These are phyloP conservation scores for Triticum monococcum DNA, from an alignment of 176 grass and related monocot species.

Conservation along the genomic window DNA sequence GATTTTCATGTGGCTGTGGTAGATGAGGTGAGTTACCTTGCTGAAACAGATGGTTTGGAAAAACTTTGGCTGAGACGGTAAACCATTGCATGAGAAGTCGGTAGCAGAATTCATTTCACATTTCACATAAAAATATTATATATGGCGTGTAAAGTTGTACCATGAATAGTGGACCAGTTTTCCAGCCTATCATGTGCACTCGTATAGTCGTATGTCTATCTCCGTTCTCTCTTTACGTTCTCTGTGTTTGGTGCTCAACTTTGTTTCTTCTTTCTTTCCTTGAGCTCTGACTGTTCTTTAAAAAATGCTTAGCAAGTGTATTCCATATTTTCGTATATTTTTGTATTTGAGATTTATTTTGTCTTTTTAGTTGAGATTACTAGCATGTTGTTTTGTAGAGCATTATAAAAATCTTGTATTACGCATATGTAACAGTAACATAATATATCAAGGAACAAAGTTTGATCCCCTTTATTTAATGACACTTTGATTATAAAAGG, in stretches of 20 bases:
- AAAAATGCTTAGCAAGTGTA: background rate
- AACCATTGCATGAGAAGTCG: background rate
- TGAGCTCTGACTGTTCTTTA: background rate
- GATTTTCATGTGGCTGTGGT: constrained; percentile 65
- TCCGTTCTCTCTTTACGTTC: constrained; percentile 7
- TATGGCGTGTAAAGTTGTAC: background rate
- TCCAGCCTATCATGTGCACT: background rate
- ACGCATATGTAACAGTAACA: background rate
- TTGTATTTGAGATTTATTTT: constrained; percentile 12
- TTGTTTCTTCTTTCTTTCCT: background rate
- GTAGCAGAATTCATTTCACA: background rate
- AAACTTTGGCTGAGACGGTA: background rate
- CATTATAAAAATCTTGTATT: constrained; percentile 16
- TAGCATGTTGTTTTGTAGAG: constrained; percentile 47
- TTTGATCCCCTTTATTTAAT: background rate
- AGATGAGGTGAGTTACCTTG: constrained; percentile 57
- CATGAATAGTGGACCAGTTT: background rate
- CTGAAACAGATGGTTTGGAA: background rate
- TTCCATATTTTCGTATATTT: background rate
- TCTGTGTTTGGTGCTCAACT: background rate
- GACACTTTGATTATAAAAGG: constrained; percentile 1
- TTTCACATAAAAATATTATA: background rate
- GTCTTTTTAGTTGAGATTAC: constrained; percentile 36
- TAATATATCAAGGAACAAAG: background rate
- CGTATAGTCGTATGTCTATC: background rate